Percentiles rank a stretch among this genome's conserved stretches.
These are phyloP conservation scores for Myxozyma monticola DNA, from an alignment of 805 yeast species.

Conservation along the genomic window DNA sequence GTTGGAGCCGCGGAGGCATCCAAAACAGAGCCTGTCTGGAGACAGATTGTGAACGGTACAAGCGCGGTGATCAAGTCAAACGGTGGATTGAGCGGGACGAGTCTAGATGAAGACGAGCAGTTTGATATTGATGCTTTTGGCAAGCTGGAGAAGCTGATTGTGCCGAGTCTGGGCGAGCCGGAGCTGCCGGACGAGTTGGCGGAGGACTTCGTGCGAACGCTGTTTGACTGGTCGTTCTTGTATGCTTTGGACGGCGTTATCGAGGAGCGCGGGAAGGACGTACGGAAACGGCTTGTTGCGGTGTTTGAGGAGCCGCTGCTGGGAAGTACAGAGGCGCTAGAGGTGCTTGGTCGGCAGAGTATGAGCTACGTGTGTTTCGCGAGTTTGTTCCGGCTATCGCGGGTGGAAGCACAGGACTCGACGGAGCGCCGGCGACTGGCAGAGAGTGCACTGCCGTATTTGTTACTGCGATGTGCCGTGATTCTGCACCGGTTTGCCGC, in stretches of 20 bases:
- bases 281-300: conserved; percentile 44
- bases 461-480: conserved; percentile 59
- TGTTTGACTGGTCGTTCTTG: conserved; percentile 61
- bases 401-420: conserved; percentile 22
- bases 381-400: conserved; percentile 50
- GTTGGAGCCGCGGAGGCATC: not conserved
- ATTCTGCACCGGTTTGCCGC: conserved; percentile 63
- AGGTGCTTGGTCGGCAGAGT: conserved; percentile 45
- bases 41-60: conserved; percentile 38
- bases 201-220: conserved; percentile 46
- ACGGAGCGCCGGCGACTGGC: conserved; percentile 30
- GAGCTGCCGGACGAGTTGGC: conserved; percentile 40
- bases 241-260: conserved; percentile 50
- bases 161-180: conserved; percentile 43
- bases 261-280: conserved; percentile 35
- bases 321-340: conserved; percentile 62
- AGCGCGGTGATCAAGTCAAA: conserved; percentile 29
- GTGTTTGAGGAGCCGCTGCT: conserved; percentile 52
- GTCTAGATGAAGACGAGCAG: conserved; percentile 43
- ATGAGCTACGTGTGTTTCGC: conserved; percentile 59
- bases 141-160: conserved; percentile 44
- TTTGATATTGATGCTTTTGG: conserved; percentile 50
- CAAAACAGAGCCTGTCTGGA: conserved; percentile 33
- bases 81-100: conserved; percentile 40
- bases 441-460: conserved; percentile 46